phyloP scores from a whole-genome alignment of 805 yeast species.

The Diddensiella santjacobensis region DNA sequence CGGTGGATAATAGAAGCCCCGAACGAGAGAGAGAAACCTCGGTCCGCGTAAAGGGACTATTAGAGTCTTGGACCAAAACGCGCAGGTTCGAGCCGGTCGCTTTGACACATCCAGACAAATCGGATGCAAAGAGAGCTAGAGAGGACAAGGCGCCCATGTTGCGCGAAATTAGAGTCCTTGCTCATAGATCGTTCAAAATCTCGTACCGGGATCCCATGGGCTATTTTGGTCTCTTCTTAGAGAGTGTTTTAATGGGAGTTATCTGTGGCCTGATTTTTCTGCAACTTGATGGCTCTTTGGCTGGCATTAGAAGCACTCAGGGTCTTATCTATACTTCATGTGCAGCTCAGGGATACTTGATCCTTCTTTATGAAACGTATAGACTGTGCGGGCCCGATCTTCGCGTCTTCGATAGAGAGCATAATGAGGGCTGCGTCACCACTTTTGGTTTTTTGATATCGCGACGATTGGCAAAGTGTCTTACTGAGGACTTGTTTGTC shows the following conservation, averaged over 20 bases:
- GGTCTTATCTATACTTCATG: slow-evolving; percentile 51
- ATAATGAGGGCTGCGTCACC: slow-evolving; percentile 64
- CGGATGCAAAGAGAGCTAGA: not conserved
- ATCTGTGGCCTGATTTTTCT: slow-evolving; percentile 76
- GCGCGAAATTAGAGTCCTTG: slow-evolving; percentile 43
- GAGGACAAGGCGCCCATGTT: slow-evolving; percentile 39
- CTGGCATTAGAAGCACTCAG: slow-evolving; percentile 61
- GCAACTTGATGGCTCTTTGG: slow-evolving; percentile 45
- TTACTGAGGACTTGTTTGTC: slow-evolving; percentile 66
- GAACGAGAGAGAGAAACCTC: slow-evolving; percentile 36
- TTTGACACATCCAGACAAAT: not conserved
- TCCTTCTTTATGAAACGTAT: slow-evolving; percentile 55
- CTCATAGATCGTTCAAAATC: slow-evolving; percentile 44
- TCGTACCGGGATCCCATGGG: slow-evolving; percentile 53
- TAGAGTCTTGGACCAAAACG: slow-evolving; percentile 37
- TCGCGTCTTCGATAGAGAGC: slow-evolving; percentile 59
- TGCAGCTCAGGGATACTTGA: slow-evolving; percentile 53
- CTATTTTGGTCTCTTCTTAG: slow-evolving; percentile 40
- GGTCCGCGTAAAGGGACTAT: slow-evolving; percentile 35
- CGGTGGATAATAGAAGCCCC: slow-evolving; percentile 47
- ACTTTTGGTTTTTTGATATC: slow-evolving; percentile 63
- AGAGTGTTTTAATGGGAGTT: slow-evolving; percentile 52
- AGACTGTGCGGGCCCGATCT: slow-evolving; percentile 54
- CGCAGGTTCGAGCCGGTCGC: not conserved
- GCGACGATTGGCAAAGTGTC: slow-evolving; percentile 59